Evolutionary conservation across 176 grass and related monocot genomes (phyloP), one percentile per base, ranked within the genome.

Genomic region (Aegilops tauschii): DNA sequence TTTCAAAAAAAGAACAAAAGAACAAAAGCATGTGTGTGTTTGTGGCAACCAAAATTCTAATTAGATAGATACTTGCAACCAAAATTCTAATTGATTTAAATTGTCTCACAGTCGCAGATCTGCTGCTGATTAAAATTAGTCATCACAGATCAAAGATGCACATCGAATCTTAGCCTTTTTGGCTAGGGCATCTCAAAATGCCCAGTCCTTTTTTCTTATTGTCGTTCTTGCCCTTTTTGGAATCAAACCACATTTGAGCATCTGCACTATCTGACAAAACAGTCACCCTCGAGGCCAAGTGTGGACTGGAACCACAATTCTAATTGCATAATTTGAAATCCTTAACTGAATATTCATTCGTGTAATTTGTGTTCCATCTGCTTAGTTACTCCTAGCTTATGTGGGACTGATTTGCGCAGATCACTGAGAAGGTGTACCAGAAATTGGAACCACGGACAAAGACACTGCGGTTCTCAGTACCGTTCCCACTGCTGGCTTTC

Each of bases 401-500:
- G 3, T 50, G 58, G 34, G 12, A 87, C 56, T 50, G 5, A 10
- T 86, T 29, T 52, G 61, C 62, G 42, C 90, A 98, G 97, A 85
- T 99, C 73, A 89, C 92, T 8, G 92, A 99, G 81, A 90, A 69
- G 62, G 20, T 85, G 10, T 99, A 93, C 87, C 85, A 68, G 76
- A 49, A 79, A 23, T 68, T 99, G 66, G 86, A 90, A 21, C 6
- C 64, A 30, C 49, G 63, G 64, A 85, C 85, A 8, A 91, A 89
- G 80, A 93, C 77, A 68, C 80, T 99, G 7, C 88, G 92, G 12
- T 99, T 93, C 80, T 88, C 90, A 0, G 11, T 88, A 9, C 97
- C 97, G 7, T 94, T 92, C 12, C 94, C 89, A 3, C 69, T 99
- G 66, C 85, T 96, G 29, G 90, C 94, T 20, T 99, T 91, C 84